Base-by-base conservation (phyloP, 2,329 filamentous ascomycete genomes). In the Blumeriella jaapii region DNA sequence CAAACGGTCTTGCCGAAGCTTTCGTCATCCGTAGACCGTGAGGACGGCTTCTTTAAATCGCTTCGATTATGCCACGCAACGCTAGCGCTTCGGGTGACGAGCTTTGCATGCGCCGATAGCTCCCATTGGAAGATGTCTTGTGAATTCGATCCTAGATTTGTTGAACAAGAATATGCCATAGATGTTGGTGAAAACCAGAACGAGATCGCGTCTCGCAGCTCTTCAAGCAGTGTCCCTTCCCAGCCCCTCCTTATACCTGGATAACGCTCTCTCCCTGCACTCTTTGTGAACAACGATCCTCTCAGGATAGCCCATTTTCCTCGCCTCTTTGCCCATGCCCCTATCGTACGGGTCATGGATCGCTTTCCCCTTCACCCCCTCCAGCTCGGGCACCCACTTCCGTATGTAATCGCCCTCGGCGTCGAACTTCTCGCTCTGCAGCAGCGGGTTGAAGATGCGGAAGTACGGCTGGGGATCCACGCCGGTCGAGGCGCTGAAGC, bases 381-480 rank as follows among this genome's bases (percentile, higher is more conserved):
- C 65, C 41, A 94, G 60, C 59, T 94, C 86, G 0, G 77, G 77
- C 6, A 94, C 65, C 85, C 85, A 94, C 40, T 73, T 74, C 23
- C 81, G 68, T 37, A 94, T 93, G 55, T 89, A 94, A 11, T 74
- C 72, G 0, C 85, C 87, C 0, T 79, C 64, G 0, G 69, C 63
- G 53, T 94, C 86, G 49, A 93, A 93, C 58, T 81, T 87, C 64
- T 91, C 82, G 48, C 80, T 84, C 62, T 94, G 86, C 12, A 83
- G 60, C 28, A 85, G 55, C 0, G 86, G 86, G 50, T 93, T 94
- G 60, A 94, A 94, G 33, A 94, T 82, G 5, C 85, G 70, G 45
- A 94, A 94, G 55, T 93, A 94, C 0, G 86, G 85, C 58, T 93
- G 82, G 1, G 84, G 82, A 56, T 93, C 84, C 5, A 86, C 82